Evolutionary conservation across 306 rosid species (phyloP).

Genomic region (Morella rubra): DNA sequence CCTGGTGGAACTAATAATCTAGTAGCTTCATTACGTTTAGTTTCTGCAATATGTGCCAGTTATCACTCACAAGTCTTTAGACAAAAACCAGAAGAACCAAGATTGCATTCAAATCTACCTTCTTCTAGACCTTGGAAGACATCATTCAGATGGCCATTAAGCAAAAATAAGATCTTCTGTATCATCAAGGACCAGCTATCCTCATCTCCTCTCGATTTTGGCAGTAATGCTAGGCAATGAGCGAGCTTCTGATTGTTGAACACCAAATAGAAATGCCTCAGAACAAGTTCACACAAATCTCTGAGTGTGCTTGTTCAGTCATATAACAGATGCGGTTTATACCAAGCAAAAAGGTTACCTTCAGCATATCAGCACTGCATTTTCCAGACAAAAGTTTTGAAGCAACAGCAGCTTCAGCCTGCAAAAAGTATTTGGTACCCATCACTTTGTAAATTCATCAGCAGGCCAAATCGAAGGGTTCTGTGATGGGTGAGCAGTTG

Average conservation of each 20-base stretch:
- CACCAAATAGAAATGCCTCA: slow-evolving; percentile 32
- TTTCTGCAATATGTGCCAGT: slow-evolving; percentile 44
- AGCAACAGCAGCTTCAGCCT: slow-evolving; percentile 77
- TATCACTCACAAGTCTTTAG: slow-evolving; percentile 22
- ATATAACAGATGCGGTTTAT: slow-evolving; percentile 13
- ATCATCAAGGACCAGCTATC: slow-evolving; percentile 81
- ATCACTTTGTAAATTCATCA: slow-evolving; percentile 21
- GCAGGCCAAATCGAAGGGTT: slow-evolving; percentile 14
- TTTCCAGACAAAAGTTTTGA: slow-evolving; percentile 57
- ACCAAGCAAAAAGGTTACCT: slow-evolving; percentile 54
- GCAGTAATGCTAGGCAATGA: slow-evolving; percentile 72
- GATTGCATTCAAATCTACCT: slow-evolving; percentile 46
- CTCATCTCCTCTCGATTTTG: slow-evolving; percentile 80
- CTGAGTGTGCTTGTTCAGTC: slow-evolving; percentile 6
- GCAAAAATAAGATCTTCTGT: slow-evolving; percentile 60
- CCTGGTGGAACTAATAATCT: slow-evolving; percentile 60
- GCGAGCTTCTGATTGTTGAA: slow-evolving; percentile 71
- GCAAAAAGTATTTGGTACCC: slow-evolving; percentile 31
- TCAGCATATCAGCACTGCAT: slow-evolving; percentile 56
- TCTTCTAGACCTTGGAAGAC: slow-evolving; percentile 82
- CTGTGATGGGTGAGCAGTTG: background rate
- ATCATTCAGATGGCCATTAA: slow-evolving; percentile 59
- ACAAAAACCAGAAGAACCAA: slow-evolving; percentile 18
- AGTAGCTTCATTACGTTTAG: slow-evolving; percentile 37
- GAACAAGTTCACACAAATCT: slow-evolving; percentile 18